Percentiles rank a stretch among this genome's conserved stretches.
phyloP scores from a whole-genome alignment of 2,329 filamentous ascomycete species.

The Aquanectria penicillioides region DNA sequence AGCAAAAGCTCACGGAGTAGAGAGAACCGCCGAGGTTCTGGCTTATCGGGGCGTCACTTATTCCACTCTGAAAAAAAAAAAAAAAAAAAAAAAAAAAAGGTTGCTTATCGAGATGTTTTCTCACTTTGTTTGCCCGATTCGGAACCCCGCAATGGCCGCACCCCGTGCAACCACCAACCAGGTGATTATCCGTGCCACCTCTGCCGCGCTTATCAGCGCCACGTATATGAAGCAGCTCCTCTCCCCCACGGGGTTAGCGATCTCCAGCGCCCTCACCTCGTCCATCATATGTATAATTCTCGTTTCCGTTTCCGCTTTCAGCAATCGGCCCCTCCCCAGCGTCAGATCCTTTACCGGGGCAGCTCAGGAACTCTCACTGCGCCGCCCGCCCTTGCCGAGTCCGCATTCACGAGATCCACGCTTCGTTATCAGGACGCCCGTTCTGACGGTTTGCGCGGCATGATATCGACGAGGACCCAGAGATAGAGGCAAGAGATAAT shows the following conservation, averaged over 20 bases:
- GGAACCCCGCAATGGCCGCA: background rate
- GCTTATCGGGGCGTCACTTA: constrained; percentile 4
- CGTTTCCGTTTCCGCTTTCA: constrained; percentile 7
- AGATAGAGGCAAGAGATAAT: constrained; percentile 6
- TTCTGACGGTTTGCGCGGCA: background rate
- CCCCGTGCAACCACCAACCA: background rate
- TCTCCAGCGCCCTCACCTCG: background rate
- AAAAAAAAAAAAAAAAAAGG: too few relatives aligned
- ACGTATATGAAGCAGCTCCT: background rate
- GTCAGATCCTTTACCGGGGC: constrained; percentile 2
- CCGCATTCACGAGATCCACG: too few relatives aligned
- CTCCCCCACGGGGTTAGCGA: constrained; percentile 15
- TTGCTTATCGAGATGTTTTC: too few relatives aligned
- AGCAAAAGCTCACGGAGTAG: too few relatives aligned
- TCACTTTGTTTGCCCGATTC: constrained; percentile 21
- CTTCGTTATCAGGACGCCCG: constrained; percentile 2
- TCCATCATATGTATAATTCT: background rate
- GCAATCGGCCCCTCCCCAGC: background rate
- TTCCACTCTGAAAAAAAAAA: too few relatives aligned
- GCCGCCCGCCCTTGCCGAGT: too few relatives aligned
- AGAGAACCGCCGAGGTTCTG: too few relatives aligned
- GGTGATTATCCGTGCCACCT: background rate
- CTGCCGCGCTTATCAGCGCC: constrained; percentile 18
- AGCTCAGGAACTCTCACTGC: too few relatives aligned
- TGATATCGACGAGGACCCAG: background rate